Evolutionary conservation across 1,284 basidiomycete species (phyloP), one percentile per base, ranked within the genome.

Genomic region (Fistulina hepatica): DNA sequence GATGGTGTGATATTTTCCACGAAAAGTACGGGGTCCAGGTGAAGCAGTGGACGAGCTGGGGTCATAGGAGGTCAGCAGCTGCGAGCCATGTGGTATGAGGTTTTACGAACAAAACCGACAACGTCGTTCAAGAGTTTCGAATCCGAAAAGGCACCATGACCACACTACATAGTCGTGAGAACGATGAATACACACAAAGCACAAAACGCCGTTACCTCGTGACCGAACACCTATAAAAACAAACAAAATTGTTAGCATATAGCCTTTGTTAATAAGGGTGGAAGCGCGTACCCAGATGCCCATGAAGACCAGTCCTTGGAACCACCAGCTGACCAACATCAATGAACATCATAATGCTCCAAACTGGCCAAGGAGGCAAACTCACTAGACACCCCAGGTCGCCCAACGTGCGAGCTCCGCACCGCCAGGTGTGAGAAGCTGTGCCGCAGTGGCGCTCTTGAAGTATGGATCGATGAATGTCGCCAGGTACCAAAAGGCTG

Each of bases 281-380:
- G n/a, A n/a, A n/a, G n/a, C n/a, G n/a, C n/a, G n/a, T n/a, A 75
- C 71, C 72, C 73, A 77, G 28, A 76, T 61, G 1, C 72, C 71
- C 6, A 69, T 73, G 47, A 76, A 69, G 21, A 69, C 62, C 8
- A 76, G 59, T 10, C 72, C 71, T 53, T 76, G 72, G 48, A 74
- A 72, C 73, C 72, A 76, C 72, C 73, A 76, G 49, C 71, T 67
- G 41, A 33, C n/a, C 34, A 31, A 11, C 30, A 19, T 33, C 40
- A 16, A 21, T 31, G 33, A 44, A 28, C 32, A 22, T 27, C n/a
- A 11, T 7, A 21, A 5, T 15, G 31, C 26, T 31, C 35, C 21
- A 25, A 20, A 20, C 17, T 21, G n/a, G n/a, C n/a, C n/a, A n/a
- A n/a, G 19, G 8, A 11, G 28, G 37, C n/a, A 6, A 13, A 52